Evolutionary conservation across 1,139 yeast genomes (phyloP), one percentile per base, ranked within the genome.

Genomic region (Diutina mesorugosa): DNA sequence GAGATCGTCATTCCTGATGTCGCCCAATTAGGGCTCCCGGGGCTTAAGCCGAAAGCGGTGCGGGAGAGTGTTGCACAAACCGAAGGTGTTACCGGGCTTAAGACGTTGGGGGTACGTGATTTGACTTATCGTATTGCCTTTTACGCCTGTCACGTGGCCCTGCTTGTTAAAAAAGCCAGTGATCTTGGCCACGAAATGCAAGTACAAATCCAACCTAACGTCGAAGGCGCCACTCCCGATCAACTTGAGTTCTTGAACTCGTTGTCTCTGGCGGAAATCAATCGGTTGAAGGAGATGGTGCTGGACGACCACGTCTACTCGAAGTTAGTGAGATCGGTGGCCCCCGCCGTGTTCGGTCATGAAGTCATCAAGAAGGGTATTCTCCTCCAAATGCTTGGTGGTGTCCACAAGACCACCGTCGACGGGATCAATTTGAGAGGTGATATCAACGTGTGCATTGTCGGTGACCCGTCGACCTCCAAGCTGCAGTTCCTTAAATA

Each of bases 391-490:
- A 73, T 93, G 65, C 77, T 93, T 64, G 96, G 98, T 55, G 99
- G 99, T 65, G 98, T 95, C 50, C 99, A 93, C 71, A 93, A 93
- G 69, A 77, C 83, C 58, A 95, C 99, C 0, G 83, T 90, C 41
- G 99, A 93, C 70, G 99, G 99, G 30, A 93, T 93, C 62, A 87
- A 90, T 63, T 78, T 93, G 61, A 84, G 99, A 76, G 99, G 99
- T 63, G 99, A 95, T 67, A 93, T 93, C 66, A 93, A 93, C 67
- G 87, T 93, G 56, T 93, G 99, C 75, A 80, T 93, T 63, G 99
- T 93, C 56, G 99, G 99, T 56, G 99, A 93, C 68, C 99, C 99
- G 1, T 91, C 98, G 1, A 93, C 99, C 9, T 90, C 99, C 35
- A 93, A 93, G 69, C 91, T 98, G 0, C 99, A 93, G 68, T 93